These are phyloP conservation scores for Cardamine resedifolia DNA, from an alignment of 345 rosid genomes.

Conservation along the genomic window DNA sequence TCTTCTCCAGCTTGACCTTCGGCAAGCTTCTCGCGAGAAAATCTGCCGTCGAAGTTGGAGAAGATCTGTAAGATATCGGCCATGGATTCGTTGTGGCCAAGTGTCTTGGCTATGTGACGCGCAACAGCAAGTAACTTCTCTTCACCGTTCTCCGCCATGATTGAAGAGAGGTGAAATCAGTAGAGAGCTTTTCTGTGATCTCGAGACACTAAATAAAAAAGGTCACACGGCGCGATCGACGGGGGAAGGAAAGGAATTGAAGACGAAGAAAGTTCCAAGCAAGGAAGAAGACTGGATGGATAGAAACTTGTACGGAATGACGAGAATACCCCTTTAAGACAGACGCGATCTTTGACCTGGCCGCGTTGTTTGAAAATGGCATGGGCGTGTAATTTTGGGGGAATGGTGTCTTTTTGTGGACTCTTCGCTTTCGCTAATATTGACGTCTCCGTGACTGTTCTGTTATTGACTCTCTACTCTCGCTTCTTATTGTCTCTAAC, in stretches of 20 bases:
- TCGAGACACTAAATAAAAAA: conserved; percentile 6
- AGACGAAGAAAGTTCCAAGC: conserved; percentile 39
- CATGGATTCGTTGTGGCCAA: conserved; percentile 79
- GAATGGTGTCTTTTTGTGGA: conserved; percentile 20
- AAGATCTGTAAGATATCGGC: conserved; percentile 90
- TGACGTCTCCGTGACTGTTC: conserved; percentile 20
- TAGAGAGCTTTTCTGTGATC: background rate
- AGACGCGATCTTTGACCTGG: conserved; percentile 38
- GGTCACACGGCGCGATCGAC: conserved; percentile 19
- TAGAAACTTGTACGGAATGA: background rate
- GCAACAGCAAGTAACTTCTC: conserved; percentile 88
- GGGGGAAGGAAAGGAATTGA: conserved; percentile 27
- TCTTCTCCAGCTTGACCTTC: conserved; percentile 43
- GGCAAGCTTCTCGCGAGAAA: conserved; percentile 76
- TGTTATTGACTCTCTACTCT: background rate
- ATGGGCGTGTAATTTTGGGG: conserved; percentile 7
- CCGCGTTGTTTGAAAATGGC: conserved; percentile 37
- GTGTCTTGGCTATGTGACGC: conserved; percentile 87
- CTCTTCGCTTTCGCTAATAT: background rate
- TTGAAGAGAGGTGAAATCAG: conserved; percentile 12
- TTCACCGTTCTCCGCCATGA: conserved; percentile 73
- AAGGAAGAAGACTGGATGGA: conserved; percentile 27
- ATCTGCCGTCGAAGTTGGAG: conserved; percentile 85
- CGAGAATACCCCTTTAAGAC: conserved; percentile 4
- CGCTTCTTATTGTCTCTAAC: background rate